Percentiles rank a stretch among this genome's conserved stretches.
Evolutionary conservation across 225 moss, liverwort and hornwort genomes (phyloP).

Genomic region (Pleurozium schreberi): DNA sequence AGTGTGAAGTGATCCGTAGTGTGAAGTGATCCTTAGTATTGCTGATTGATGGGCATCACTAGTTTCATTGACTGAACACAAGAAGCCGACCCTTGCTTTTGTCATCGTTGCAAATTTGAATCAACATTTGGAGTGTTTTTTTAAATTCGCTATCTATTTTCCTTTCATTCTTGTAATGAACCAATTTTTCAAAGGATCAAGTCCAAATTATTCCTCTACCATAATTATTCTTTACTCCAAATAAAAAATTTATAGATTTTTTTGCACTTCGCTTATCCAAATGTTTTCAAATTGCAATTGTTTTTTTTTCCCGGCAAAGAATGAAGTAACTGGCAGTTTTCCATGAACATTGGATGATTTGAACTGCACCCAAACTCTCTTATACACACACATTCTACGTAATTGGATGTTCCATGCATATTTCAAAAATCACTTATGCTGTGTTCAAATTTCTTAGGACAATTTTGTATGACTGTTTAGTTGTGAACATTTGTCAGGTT

Average conservation of each 20-base stretch:
- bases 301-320: neutral
- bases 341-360: fast-evolving
- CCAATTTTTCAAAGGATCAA: neutral
- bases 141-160: neutral
- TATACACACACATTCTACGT: neutral
- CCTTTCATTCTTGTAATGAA: neutral
- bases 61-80: too few relatives aligned
- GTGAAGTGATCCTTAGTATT: too few relatives aligned
- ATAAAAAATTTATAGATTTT: neutral
- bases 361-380: neutral
- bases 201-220: too few relatives aligned
- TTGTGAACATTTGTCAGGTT: neutral
- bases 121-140: too few relatives aligned
- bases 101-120: too few relatives aligned
- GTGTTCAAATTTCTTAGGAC: neutral
- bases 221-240: too few relatives aligned
- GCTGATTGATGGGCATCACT: too few relatives aligned
- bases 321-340: neutral
- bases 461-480: neutral
- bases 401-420: neutral
- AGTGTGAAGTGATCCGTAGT: too few relatives aligned
- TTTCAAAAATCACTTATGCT: neutral
- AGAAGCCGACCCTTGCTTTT: too few relatives aligned
- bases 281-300: too few relatives aligned
- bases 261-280: too few relatives aligned